Evolutionary conservation across 495 filamentous ascomycete genomes (phyloP), one percentile per base, ranked within the genome.

Genomic region (Jackrogersella multiformis): DNA sequence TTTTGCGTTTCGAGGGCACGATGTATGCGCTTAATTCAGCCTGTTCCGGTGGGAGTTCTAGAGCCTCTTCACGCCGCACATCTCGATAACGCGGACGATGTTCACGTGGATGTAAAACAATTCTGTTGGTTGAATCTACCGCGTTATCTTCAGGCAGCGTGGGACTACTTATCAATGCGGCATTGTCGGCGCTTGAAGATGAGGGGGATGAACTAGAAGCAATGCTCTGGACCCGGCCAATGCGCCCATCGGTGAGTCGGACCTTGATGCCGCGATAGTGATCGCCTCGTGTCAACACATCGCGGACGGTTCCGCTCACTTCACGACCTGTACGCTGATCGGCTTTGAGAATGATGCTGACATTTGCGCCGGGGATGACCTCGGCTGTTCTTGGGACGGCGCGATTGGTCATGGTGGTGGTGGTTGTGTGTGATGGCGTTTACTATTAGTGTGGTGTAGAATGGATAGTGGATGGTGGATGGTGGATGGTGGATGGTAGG

Each of bases 201-300:
- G 62, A 63, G 4, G 74, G 60, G 4, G 69, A 58, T 18, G 70
- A 65, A 18, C 57, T 53, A 9, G 57, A 69, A 15, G 69, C 77
- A 69, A 88, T 80, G 62, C 75, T 79, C 73, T 92, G 89, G 28
- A 92, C 89, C 30, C 90, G 76, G 2, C 90, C 90, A 13, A 92
- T 82, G 45, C 87, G 79, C 4, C 90, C 90, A 74, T 90, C 87
- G 13, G 76, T 71, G 1, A 92, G 76, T 2, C 88, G 84, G 13
- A 93, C 90, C 77, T 93, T 93, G 77, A 93, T 89, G 48, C 90
- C 90, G 28, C 87, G 80, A n/a, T 88, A 86, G 64, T 93, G 90
- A 55, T 91, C 83, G 10, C 88, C 89, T 7, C 79, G 72, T n/a
- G 90, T 92, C 18, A 92, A 77, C 5, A 92, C 74, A 16, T 89